These are phyloP conservation scores for Lagenidium giganteum DNA, from an alignment of 352 stramenopile species.

Conservation along the genomic window DNA sequence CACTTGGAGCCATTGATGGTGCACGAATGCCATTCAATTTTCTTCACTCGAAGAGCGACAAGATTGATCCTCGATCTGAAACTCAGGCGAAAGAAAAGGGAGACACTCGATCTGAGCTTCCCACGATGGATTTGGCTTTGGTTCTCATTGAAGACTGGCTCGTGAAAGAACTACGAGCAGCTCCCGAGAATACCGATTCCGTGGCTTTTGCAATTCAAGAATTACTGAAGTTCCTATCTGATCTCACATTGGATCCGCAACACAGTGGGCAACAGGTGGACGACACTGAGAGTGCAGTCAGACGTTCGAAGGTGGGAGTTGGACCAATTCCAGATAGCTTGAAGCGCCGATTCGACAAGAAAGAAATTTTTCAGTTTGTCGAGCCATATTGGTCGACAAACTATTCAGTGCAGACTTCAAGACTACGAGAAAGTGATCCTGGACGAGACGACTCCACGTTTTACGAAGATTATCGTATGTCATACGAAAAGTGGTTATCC, in stretches of 20 bases:
- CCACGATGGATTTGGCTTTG: conserved; percentile 77
- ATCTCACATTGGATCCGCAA: conserved; percentile 68
- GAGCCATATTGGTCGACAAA: conserved; percentile 88
- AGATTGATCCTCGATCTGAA: conserved; percentile 10
- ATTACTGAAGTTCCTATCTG: conserved; percentile 73
- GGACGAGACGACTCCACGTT: conserved; percentile 41
- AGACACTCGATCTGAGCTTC: conserved; percentile 45
- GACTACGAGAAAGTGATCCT: neutral
- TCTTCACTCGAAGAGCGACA: conserved; percentile 34
- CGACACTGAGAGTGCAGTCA: neutral
- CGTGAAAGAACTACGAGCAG: conserved; percentile 79
- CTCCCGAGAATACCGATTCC: conserved; percentile 76
- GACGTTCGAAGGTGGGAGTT: neutral
- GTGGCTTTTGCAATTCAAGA: conserved; percentile 85
- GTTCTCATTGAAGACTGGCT: conserved; percentile 80
- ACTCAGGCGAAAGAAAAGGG: conserved; percentile 31
- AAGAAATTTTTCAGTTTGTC: conserved; percentile 83
- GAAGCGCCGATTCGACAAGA: conserved; percentile 76
- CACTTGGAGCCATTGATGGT: conserved; percentile 75
- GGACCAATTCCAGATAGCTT: conserved; percentile 77
- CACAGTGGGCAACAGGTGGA: conserved; percentile 51
- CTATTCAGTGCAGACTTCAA: conserved; percentile 38
- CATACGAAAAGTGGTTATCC: conserved; percentile 83
- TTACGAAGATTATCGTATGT: conserved; percentile 70
- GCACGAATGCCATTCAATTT: conserved; percentile 66